Base-by-base conservation (phyloP, 2,329 filamentous ascomycete genomes). In the Ophiostoma ips region DNA sequence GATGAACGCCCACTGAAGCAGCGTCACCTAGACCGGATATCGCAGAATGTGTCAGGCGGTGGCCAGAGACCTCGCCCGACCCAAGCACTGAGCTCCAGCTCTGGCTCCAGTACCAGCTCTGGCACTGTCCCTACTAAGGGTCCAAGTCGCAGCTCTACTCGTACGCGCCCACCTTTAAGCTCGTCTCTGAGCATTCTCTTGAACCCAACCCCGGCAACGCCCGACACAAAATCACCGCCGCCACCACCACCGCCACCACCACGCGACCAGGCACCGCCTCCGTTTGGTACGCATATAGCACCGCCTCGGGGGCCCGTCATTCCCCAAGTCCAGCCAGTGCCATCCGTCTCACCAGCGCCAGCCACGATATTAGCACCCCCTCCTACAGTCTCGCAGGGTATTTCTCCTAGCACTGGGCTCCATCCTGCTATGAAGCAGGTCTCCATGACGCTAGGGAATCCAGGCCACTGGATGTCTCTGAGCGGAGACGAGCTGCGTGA, bases 1-100 rank as follows among this genome's bases (percentile, higher is more conserved):
- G 46, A 45, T 46, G 56, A 60, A 48, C 64, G 68, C 24, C 66
- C 67, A 3, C 50, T 57, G 19, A 72, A 45, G 30, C 43, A 71
- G 57, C 66, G 69, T 40, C 54, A 51, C 43, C 63, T 58, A 51
- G 51, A 51, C 35, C 50, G 51, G 4, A 50, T 51, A 10, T 45
- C 43, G 16, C 16, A 31, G 4, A 28, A 45, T 4, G 43, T n/a
- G 7, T 45, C 43, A 9, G 16, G 18, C n/a, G 16, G 30, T n/a
- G 30, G 43, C 6, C 43, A 19, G 16, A 34, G 16, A 31, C 30
- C 43, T 9, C 2, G 13, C 30, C n/a, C 28, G 11, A 19, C 43
- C 16, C 28, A 45, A 21, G 33, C 43, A 19, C 10, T 6, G 24
- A 44, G 41, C 8, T 44, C n/a, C 6, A 24, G 41, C 2, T 24